A percentile compares a stretch with the other conserved stretches of the same genome.
Conservation (phyloP, 768 basidiomycete species). For the Psilocybe tampanensis region DNA sequence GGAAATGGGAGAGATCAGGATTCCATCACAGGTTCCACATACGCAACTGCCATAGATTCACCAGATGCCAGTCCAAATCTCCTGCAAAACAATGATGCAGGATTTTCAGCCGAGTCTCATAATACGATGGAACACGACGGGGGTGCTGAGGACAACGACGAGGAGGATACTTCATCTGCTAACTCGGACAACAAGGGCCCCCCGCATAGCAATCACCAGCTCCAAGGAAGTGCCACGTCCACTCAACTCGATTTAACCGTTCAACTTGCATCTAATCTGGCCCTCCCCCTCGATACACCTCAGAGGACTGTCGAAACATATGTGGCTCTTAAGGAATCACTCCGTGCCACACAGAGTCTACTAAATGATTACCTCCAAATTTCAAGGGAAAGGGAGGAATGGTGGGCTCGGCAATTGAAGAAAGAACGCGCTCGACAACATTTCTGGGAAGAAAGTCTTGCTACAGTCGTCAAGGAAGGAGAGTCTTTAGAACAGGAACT, state of each 20-base stretch:
- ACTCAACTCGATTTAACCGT: slow-evolving; percentile 81
- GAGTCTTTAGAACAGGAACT: slow-evolving; percentile 84
- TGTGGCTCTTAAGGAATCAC: slow-evolving; percentile 61
- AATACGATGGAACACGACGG: slow-evolving; percentile 1
- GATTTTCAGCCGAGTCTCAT: not conserved
- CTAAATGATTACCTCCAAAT: slow-evolving; percentile 34
- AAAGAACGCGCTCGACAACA: slow-evolving; percentile 63
- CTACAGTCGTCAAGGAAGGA: slow-evolving; percentile 83
- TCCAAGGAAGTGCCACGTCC: slow-evolving; percentile 68
- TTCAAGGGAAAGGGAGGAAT: slow-evolving; percentile 78
- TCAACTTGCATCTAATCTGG: slow-evolving; percentile 59
- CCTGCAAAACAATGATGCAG: slow-evolving; percentile 10
- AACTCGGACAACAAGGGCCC: slow-evolving; percentile 43
- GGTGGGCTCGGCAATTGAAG: slow-evolving; percentile 67
- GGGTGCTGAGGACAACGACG: slow-evolving; percentile 32
- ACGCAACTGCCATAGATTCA: slow-evolving; percentile 15
- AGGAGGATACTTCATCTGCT: slow-evolving; percentile 40
- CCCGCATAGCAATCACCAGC: slow-evolving; percentile 62
- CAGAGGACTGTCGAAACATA: slow-evolving; percentile 34
- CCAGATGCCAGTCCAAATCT: slow-evolving; percentile 22
- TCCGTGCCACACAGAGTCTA: slow-evolving; percentile 48
- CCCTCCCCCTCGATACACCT: slow-evolving; percentile 34
- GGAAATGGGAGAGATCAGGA: slow-evolving; percentile 11
- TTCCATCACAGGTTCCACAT: slow-evolving; percentile 6
- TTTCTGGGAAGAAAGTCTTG: slow-evolving; percentile 91